Percentiles rank a stretch among this genome's conserved stretches.
These are phyloP conservation scores for Chrysoporthe puriensis DNA, from an alignment of 2,329 filamentous ascomycete species.

Conservation along the genomic window DNA sequence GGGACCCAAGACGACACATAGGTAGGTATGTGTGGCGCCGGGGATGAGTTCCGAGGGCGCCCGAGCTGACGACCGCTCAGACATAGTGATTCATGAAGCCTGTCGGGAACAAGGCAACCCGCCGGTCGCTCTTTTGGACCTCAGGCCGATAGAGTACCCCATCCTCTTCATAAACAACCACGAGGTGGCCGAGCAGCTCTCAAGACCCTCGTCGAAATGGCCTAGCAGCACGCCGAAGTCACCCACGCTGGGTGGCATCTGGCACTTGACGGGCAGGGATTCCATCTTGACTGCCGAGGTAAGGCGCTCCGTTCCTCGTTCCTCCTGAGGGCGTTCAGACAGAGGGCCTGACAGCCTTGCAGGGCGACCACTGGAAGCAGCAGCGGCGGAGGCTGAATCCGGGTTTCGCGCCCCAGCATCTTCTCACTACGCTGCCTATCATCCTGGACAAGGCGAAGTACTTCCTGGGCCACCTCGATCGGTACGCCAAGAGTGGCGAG, in stretches of 20 bases:
- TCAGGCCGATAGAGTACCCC: conserved; percentile 40
- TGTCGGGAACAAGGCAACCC: conserved; percentile 37
- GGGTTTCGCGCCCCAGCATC: conserved; percentile 44
- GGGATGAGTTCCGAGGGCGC: background rate
- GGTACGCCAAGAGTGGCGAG: conserved; percentile 34
- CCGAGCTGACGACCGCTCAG: conserved; percentile 11
- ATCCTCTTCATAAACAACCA: conserved; percentile 40
- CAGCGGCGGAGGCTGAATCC: conserved; percentile 43
- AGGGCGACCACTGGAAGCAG: conserved; percentile 39
- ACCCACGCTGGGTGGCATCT: conserved; percentile 34
- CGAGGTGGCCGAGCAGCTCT: conserved; percentile 44
- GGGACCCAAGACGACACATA: conserved; percentile 20
- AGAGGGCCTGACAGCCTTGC: background rate
- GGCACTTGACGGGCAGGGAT: conserved; percentile 33
- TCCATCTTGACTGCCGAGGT: conserved; percentile 33
- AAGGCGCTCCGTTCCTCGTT: background rate
- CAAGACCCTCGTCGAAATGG: conserved; percentile 37
- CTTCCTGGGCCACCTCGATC: conserved; percentile 39
- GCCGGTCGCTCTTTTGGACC: conserved; percentile 40
- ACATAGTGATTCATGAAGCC: conserved; percentile 28
- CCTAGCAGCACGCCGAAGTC: conserved; percentile 41
- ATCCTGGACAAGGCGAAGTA: conserved; percentile 41
- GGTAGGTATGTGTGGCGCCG: background rate
- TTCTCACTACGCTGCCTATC: conserved; percentile 42
- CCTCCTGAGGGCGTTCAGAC: background rate